A percentile compares a stretch with the other conserved stretches of the same genome.
phyloP scores from a whole-genome alignment of 208 protist genomes.

The Wallacemonas sp. region DNA sequence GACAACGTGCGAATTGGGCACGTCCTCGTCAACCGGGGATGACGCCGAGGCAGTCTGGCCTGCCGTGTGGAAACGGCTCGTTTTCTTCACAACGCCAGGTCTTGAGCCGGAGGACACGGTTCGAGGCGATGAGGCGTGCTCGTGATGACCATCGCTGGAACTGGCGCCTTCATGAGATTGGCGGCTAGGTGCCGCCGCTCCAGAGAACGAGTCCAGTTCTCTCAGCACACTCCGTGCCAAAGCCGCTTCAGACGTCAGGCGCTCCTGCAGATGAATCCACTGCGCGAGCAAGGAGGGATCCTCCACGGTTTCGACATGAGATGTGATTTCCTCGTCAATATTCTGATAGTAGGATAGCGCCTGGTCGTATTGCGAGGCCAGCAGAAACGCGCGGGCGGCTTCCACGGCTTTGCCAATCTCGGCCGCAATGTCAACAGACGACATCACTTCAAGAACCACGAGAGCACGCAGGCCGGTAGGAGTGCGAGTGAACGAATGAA shows the following conservation, averaged over 20 bases:
- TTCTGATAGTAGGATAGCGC: constrained; percentile 58
- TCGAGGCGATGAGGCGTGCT: constrained; percentile 13
- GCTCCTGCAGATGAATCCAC: constrained; percentile 39
- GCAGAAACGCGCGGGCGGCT: constrained; percentile 55
- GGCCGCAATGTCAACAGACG: background rate
- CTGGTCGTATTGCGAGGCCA: constrained; percentile 70
- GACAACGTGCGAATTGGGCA: background rate
- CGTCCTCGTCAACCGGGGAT: background rate
- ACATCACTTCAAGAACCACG: background rate
- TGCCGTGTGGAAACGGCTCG: constrained; percentile 6
- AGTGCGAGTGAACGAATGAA: too few species aligned
- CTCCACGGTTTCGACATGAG: constrained; percentile 20
- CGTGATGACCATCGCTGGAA: constrained; percentile 4
- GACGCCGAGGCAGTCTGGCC: background rate
- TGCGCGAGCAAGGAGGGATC: constrained; percentile 28
- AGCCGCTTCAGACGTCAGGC: constrained; percentile 39
- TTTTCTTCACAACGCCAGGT: background rate
- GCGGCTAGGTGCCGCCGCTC: constrained; percentile 7
- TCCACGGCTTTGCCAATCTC: constrained; percentile 51
- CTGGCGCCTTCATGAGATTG: background rate
- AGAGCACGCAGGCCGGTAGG: background rate
- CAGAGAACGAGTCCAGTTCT: constrained; percentile 33
- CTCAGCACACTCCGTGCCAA: constrained; percentile 36
- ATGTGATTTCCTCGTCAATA: constrained; percentile 44
- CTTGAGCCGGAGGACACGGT: background rate